These are phyloP conservation scores for Brassica incana DNA, from an alignment of 345 rosid species.

Conservation along the genomic window DNA sequence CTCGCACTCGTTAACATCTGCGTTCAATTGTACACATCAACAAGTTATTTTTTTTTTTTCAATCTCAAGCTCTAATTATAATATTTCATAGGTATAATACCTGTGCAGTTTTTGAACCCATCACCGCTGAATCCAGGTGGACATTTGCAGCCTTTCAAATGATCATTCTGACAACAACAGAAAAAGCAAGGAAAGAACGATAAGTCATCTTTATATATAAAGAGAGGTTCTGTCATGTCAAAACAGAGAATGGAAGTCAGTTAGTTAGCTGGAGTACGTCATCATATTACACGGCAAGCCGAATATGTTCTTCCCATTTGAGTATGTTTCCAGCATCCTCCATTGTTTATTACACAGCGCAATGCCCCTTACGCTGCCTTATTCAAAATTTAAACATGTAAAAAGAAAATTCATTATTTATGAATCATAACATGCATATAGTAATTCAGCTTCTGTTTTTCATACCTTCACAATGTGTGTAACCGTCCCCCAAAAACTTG, in stretches of 20 bases:
- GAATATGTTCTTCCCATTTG: conserved; percentile 63
- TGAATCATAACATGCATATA: neutral
- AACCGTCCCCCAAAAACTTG: conserved; percentile 82
- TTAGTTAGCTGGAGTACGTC: neutral
- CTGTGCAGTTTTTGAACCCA: conserved; percentile 71
- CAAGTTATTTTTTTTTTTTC: neutral
- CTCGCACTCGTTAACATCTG: conserved; percentile 66
- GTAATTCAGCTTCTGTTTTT: neutral
- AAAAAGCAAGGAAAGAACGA: neutral
- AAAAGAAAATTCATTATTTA: neutral
- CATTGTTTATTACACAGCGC: conserved; percentile 73
- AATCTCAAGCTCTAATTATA: neutral
- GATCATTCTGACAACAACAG: conserved; percentile 52
- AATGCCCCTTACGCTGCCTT: conserved; percentile 65
- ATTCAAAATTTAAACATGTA: neutral
- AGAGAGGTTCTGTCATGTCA: neutral
- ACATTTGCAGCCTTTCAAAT: conserved; percentile 69
- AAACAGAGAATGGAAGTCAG: neutral
- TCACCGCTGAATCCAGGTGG: conserved; percentile 83
- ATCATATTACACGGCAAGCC: conserved; percentile 62
- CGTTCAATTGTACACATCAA: neutral
- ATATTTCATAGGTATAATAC: conserved; percentile 39
- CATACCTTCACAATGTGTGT: conserved; percentile 81
- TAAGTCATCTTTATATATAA: neutral
- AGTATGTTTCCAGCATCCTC: conserved; percentile 80